A percentile compares a stretch with the other conserved stretches of the same genome.
Evolutionary conservation across 225 moss, liverwort and hornwort species (phyloP).

Genomic region (Thuidium tamariscinum): DNA sequence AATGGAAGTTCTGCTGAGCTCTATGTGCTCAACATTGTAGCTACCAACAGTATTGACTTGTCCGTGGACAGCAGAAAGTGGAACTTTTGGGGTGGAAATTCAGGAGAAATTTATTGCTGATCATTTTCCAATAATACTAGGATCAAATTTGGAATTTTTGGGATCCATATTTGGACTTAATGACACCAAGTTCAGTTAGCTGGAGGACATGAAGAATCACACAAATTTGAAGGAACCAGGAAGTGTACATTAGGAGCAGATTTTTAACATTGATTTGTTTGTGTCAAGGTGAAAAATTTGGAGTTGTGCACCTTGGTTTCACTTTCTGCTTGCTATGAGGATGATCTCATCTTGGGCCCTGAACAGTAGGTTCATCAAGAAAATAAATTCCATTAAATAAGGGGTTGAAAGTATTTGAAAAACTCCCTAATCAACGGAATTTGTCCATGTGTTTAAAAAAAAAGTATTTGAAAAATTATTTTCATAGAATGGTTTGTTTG

Average conservation of each 20-base stretch:
- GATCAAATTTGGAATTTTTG: neutral
- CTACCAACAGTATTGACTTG: neutral
- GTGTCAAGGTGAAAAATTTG: neutral
- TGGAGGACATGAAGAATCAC: neutral
- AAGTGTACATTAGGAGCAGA: neutral
- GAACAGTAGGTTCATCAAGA: neutral
- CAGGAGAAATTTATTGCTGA: neutral
- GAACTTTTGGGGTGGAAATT: accelerated
- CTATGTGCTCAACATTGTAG: too few relatives aligned
- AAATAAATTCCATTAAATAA: too few relatives aligned
- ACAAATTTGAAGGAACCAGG: neutral
- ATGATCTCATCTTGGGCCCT: neutral
- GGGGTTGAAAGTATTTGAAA: too few relatives aligned
- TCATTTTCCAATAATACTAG: neutral
- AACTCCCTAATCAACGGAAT: too few relatives aligned
- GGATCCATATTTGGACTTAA: neutral
- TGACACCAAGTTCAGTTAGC: too few relatives aligned
- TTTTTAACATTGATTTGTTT: neutral
- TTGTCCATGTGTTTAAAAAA: too few relatives aligned
- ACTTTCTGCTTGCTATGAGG: neutral
- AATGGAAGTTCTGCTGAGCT: neutral
- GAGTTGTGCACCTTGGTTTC: neutral
- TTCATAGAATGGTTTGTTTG: too few relatives aligned
- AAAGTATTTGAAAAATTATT: too few relatives aligned
- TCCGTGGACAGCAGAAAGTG: too few relatives aligned